Evolutionary conservation across 768 basidiomycete genomes (phyloP).

Genomic region (Boletus subcaerulescens): DNA sequence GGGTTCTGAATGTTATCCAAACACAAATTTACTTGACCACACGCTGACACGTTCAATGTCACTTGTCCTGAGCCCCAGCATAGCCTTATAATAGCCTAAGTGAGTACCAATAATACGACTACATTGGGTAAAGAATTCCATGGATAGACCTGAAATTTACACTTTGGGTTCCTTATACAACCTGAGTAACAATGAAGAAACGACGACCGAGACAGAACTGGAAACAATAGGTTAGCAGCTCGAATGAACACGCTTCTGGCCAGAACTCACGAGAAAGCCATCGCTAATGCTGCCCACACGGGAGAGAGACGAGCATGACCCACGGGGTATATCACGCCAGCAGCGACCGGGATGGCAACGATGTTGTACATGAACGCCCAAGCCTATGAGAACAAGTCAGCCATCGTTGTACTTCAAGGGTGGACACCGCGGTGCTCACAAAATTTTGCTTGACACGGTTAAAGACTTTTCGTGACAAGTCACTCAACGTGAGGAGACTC

Average conservation of each 20-base stretch:
- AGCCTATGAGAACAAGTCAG: conserved; percentile 34
- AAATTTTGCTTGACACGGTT: conserved; percentile 74
- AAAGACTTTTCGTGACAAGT: conserved; percentile 64
- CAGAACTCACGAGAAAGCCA: conserved; percentile 68
- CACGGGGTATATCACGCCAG: conserved; percentile 71
- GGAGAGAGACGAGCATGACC: conserved; percentile 64
- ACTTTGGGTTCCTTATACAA: conserved; percentile 41
- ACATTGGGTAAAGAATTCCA: too few relatives aligned
- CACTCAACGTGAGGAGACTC: conserved; percentile 55
- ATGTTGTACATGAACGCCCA: conserved; percentile 73
- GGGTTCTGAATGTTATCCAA: too few relatives aligned
- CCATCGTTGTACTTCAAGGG: neutral
- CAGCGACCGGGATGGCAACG: conserved; percentile 69
- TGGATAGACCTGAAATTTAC: neutral
- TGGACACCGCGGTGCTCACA: conserved; percentile 38
- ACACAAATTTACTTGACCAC: too few relatives aligned
- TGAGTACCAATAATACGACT: too few relatives aligned
- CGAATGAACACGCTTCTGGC: neutral
- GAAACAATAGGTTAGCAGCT: neutral
- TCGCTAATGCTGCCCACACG: conserved; percentile 77
- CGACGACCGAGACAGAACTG: conserved; percentile 62
- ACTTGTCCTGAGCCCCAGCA: too few relatives aligned
- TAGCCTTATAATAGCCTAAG: too few relatives aligned
- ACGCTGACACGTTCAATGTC: too few relatives aligned
- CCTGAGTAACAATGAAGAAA: conserved; percentile 57